Evolutionary conservation across 1,284 basidiomycete species (phyloP).

Genomic region (Cerrena zonata): DNA sequence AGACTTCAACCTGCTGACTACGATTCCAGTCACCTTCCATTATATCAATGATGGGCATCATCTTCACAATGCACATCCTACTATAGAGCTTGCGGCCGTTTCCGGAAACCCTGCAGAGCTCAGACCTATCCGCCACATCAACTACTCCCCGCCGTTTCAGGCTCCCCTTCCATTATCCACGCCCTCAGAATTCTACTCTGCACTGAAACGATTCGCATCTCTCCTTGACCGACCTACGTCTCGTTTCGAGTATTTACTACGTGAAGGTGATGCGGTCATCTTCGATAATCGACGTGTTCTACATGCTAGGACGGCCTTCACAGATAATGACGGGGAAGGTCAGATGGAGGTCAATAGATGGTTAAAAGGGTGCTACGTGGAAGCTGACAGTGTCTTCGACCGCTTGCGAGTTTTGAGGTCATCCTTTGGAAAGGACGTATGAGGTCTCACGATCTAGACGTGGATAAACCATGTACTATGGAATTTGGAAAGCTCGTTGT

Average conservation of each 20-base stretch:
- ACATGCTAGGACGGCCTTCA: constrained; percentile 82
- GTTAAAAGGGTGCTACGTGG: constrained; percentile 85
- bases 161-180: constrained; percentile 61
- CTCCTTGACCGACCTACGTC: constrained; percentile 54
- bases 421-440: not conserved
- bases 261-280: constrained; percentile 82
- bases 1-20: constrained; percentile 57
- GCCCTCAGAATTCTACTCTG: constrained; percentile 55
- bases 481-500: no score
- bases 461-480: no score
- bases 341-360: constrained; percentile 60
- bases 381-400: constrained; percentile 73
- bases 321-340: constrained; percentile 19
- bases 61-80: constrained; percentile 73
- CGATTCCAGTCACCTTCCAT: constrained; percentile 74
- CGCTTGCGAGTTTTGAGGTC: constrained; percentile 38
- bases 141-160: constrained; percentile 96
- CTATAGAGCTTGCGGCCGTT: constrained; percentile 57
- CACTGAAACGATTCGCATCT: constrained; percentile 59
- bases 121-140: constrained; percentile 56
- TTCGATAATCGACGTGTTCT: constrained; percentile 94
- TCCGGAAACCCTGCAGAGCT: constrained; percentile 13
- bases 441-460: no score
- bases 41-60: constrained; percentile 90
- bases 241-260: constrained; percentile 63